Percentiles rank a stretch among this genome's conserved stretches.
phyloP scores from a whole-genome alignment of 257 asterid species.

The Datura wrightii region DNA sequence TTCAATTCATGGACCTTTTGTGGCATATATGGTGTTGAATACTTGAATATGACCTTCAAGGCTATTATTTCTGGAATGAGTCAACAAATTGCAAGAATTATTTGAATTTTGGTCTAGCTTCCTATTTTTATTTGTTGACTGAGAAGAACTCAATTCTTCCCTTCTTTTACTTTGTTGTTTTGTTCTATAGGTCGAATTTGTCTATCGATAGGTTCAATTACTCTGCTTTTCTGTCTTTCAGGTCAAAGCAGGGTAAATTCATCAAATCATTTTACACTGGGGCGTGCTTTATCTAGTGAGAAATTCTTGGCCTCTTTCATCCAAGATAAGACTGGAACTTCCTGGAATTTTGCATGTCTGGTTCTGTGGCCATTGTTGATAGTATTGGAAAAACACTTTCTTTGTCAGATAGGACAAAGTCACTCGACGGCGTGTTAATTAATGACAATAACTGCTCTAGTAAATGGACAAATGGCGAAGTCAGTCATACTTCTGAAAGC shows the following conservation, averaged over 20 bases:
- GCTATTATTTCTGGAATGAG: conserved; percentile 24
- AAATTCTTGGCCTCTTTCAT: neutral
- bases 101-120: neutral
- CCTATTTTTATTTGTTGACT: conserved; percentile 9
- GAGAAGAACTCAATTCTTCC: neutral
- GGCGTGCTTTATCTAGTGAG: conserved; percentile 4
- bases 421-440: conserved; percentile 47
- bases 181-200: neutral
- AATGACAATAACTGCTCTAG: conserved; percentile 43
- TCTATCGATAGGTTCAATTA: neutral
- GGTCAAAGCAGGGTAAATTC: neutral
- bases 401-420: conserved; percentile 64
- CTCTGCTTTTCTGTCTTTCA: conserved; percentile 20
- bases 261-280: neutral
- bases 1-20: conserved; percentile 7
- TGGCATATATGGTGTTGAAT: neutral
- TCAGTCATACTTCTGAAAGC: conserved; percentile 53
- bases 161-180: neutral
- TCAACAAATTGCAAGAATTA: neutral
- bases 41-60: neutral
- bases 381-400: conserved; percentile 57
- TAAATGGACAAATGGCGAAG: conserved; percentile 54
- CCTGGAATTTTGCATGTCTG: conserved; percentile 89
- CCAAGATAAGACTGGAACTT: conserved; percentile 41
- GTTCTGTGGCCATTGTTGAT: conserved; percentile 64